Evolutionary conservation across 2,329 filamentous ascomycete species (phyloP), one percentile per base, ranked within the genome.

Genomic region (Aureobasidium sp.): DNA sequence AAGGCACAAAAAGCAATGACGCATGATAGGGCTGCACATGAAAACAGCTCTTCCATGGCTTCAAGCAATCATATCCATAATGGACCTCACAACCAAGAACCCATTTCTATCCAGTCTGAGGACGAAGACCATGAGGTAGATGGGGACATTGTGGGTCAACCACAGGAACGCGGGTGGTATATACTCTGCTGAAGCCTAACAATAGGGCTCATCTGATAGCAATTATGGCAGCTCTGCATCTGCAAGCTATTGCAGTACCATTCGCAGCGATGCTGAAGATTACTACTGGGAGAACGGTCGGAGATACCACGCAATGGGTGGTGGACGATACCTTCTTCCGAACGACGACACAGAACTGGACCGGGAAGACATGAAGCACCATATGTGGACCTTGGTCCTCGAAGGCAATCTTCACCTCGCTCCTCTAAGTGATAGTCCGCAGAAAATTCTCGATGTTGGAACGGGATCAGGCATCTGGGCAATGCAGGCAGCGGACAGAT

Each of bases 381-480:
- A 64, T 48, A 64, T 64, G 62, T 61, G 58, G 62, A 64, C 58
- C 36, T 58, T 62, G 12, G 59, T 62, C 4, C 48, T 53, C 8
- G 59, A 62, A 44, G 70, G 70, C 20, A 63, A 63, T 27, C 71
- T 81, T n/a, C 74, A 76, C 64, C 68, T 76, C 4, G 76, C 75
- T 3, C 79, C 80, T 0, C 67, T 79, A 20, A 52, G 65, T 10
- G 69, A 71, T 15, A 17, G 29, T 20, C 74, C 75, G 1, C 71
- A 73, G 32, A 72, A 75, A 29, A 76, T 81, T 17, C 72, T 82
- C 17, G 80, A 82, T 65, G 67, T 81, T 20, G 79, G 78, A 12
- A 80, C 78, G 1, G 79, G 78, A 9, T 78, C 76, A 5, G 78
- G 78, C 17, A 71, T 81, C 46, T 84, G 82, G 82, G 80, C 80